Percentiles rank a stretch among this genome's conserved stretches.
Evolutionary conservation across 208 protist species (phyloP).

Genomic region (Leishmania turanica): DNA sequence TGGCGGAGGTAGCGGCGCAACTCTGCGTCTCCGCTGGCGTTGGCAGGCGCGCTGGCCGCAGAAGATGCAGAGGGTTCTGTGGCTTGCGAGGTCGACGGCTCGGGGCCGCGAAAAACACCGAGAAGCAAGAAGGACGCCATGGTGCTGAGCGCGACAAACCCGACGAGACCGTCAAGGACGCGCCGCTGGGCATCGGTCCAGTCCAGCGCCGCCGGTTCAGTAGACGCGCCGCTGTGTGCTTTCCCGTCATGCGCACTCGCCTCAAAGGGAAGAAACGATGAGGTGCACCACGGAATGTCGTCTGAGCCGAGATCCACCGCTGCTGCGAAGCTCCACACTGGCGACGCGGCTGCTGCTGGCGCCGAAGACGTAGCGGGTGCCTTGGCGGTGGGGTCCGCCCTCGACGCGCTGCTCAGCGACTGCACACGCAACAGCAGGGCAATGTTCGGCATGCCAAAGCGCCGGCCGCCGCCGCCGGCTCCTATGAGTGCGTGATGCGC

Average conservation of each 20-base stretch:
- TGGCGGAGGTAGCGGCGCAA: conserved; percentile 34
- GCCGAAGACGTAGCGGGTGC: background rate
- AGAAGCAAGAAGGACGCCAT: conserved; percentile 67
- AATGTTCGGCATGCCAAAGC: conserved; percentile 88
- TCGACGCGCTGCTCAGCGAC: conserved; percentile 11
- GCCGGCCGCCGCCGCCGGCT: conserved; percentile 74
- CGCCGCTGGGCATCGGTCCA: conserved; percentile 23
- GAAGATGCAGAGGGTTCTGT: background rate
- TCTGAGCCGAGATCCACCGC: conserved; percentile 61
- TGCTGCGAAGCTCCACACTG: conserved; percentile 56
- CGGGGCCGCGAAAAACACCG: conserved; percentile 33
- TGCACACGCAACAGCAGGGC: conserved; percentile 57
- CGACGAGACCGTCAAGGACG: conserved; percentile 36
- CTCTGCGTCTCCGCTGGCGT: background rate
- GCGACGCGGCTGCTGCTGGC: background rate
- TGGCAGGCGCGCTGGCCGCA: background rate
- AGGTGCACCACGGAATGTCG: conserved; percentile 86
- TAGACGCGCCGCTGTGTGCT: conserved; percentile 1
- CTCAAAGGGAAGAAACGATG: conserved; percentile 55
- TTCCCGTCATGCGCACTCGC: conserved; percentile 5
- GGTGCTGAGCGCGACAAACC: conserved; percentile 76
- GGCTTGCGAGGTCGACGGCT: conserved; percentile 12
- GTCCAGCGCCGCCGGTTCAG: conserved; percentile 18
- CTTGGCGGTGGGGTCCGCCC: background rate
- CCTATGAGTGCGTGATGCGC: conserved; percentile 71